Evolutionary conservation across 1,284 basidiomycete genomes (phyloP), one percentile per base, ranked within the genome.

Genomic region (Phlebopus sp.): DNA sequence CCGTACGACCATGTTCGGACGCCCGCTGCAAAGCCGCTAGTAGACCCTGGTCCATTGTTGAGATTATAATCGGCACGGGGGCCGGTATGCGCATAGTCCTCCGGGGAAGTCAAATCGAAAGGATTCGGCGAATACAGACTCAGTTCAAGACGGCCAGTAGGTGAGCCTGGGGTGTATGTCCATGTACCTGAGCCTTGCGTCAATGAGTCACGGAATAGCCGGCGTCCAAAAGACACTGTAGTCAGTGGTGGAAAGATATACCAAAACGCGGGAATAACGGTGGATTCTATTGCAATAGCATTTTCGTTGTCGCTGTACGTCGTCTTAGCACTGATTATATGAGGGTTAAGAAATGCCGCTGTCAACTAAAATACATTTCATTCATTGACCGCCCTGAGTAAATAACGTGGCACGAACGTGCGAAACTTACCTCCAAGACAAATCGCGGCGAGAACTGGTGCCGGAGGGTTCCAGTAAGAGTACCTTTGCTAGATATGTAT

Each of bases 361-460:
- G 67, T 65, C 40, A 64, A 40, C 68, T 70, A 31, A 31, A 49
- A 55, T 17, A 31, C 31, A 51, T 31, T 46, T 44, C 36, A 52
- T 51, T 21, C 39, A 10, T 41, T 44, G 31, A 34, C 34, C n/a
- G n/a, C 39, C 37, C 36, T 40, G 51, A 50, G 48, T 44, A 37
- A 60, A 38, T 57, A 73, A 72, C 50, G 10, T 31, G 34, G 41
- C 44, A 13, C 44, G 30, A 54, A 42, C 51, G 57, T 55, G 47
- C 42, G 50, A 45, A 40, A 56, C 72, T 48, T 56, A 76, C 81
- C 64, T 77, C 70, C 25, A 77, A 65, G 36, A 65, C 61, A 44
- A 86, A 62, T 31, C 76, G 71, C 11, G 81, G 80, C 18, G 77
- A 80, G 60, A 79, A 77, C 51, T 84, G 84, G 56, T 86, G 81